Base-by-base conservation (phyloP, 805 yeast species). In the Candida silvicultrix region DNA sequence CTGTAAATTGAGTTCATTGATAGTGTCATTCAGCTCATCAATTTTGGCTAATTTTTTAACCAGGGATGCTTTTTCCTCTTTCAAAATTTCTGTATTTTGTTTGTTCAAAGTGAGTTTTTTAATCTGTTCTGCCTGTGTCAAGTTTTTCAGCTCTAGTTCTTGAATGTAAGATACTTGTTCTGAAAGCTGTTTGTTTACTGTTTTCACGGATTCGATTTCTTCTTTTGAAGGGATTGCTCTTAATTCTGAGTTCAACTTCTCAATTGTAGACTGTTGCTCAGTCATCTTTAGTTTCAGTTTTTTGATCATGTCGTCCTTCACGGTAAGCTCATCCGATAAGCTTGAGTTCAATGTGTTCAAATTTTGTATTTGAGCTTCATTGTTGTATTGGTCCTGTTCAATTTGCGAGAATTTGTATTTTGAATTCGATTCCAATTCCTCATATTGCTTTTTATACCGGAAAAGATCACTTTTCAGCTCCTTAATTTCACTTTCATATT, bases 111-210 rank as follows among this genome's bases (percentile, higher is more conserved):
- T 75, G 21, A 79, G 64, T 10, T 68, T 65, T 49, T 73, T 72
- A 46, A 83, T 69, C 36, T 78, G 73, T 48, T 71, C 75, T 20
- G 78, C 65, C 56, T 83, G 80, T 8, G 71, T 65, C 43, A 80
- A 65, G 49, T 78, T 75, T 49, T 75, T 73, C 5, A 70, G 67
- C 49, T 83, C 88, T 48, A 75, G 55, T 38, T 69, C 71, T 52
- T 70, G 64, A 39, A 75, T 60, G 50, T 74, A 70, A 22, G 66
- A 59, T 36, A 75, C 53, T 54, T 78, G 82, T 23, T 70, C 71
- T 19, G 60, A 54, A 23, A 74, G 53, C 41, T 67, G 59, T 37
- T 56, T 58, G 43, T 57, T 50, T 19, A 62, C 55, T 1, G 45
- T 42, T 53, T 70, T 57, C 46, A 70, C 50, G 34, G 60, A 43